Percentiles rank a stretch among this genome's conserved stretches.
Conservation (phyloP, 768 basidiomycete species). For the Termitomyces sp. region DNA sequence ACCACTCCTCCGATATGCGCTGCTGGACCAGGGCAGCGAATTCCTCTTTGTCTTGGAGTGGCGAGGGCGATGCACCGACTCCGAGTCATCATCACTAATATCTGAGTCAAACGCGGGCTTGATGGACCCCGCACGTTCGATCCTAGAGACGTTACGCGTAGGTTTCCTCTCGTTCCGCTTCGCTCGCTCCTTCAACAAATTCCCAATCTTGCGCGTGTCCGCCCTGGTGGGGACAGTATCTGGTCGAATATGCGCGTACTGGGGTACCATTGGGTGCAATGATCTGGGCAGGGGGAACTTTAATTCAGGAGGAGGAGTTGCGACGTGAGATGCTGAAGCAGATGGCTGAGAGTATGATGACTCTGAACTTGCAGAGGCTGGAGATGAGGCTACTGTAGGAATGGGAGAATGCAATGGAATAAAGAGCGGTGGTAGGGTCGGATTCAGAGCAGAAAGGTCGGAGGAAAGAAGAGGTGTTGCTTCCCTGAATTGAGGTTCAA, state of each 20-base stretch:
- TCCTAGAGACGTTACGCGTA: slow-evolving; percentile 12
- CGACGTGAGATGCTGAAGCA: background rate
- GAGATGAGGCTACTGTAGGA: background rate
- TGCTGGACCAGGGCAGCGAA: too few relatives aligned
- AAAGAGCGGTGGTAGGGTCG: background rate
- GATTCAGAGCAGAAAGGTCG: background rate
- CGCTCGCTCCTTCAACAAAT: slow-evolving; percentile 17
- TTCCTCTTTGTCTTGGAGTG: too few relatives aligned
- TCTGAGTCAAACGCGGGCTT: background rate
- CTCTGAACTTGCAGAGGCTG: slow-evolving; percentile 2
- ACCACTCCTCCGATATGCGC: too few relatives aligned
- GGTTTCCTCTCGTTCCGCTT: slow-evolving; percentile 12
- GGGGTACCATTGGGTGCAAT: slow-evolving; percentile 2
- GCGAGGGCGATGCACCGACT: background rate
- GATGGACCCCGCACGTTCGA: slow-evolving; percentile 19
- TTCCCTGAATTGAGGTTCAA: background rate
- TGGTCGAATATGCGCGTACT: slow-evolving; percentile 2
- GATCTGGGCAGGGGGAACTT: background rate
- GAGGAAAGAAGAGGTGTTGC: background rate
- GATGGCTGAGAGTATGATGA: slow-evolving; percentile 20
- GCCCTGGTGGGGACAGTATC: background rate
- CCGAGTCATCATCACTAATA: slow-evolving; percentile 3
- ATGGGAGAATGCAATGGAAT: background rate
- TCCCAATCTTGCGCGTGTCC: slow-evolving; percentile 11
- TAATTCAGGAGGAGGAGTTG: background rate